Conservation (phyloP, 2,329 filamentous ascomycete genomes). For the Madurella mycetomatis region DNA sequence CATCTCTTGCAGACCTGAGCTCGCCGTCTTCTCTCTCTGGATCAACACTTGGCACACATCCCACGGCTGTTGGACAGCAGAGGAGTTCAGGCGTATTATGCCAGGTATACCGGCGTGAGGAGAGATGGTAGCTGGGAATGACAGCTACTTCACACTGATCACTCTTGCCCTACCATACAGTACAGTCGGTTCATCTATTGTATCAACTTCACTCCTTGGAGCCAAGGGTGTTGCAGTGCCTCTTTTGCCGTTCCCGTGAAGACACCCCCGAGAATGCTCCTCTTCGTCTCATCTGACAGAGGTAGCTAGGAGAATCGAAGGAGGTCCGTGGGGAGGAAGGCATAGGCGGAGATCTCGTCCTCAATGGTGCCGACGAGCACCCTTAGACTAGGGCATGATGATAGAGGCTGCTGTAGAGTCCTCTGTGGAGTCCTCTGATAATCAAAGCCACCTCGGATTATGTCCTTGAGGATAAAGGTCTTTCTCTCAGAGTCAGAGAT, state of each 20-base stretch:
- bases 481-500: no score
- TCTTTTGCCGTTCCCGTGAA: slow-evolving; percentile 22
- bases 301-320: slow-evolving; percentile 3
- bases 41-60: no score
- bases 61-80: no score
- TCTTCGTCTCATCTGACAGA: slow-evolving; percentile 4
- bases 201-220: no score
- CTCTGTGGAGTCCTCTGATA: slow-evolving; percentile 30
- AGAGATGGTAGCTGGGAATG: no score
- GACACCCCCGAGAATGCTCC: slow-evolving; percentile 6
- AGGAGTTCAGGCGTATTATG: no score
- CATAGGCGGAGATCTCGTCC: slow-evolving; percentile 17
- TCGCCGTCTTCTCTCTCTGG: no score
- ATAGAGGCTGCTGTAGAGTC: slow-evolving; percentile 26
- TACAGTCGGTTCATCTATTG: no score
- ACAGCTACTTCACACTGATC: no score
- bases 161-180: no score
- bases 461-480: slow-evolving; percentile 21
- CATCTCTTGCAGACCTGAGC: no score
- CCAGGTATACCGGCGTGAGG: no score
- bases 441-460: slow-evolving; percentile 30
- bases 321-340: slow-evolving; percentile 10
- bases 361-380: slow-evolving; percentile 24
- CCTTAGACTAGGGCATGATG: slow-evolving; percentile 27
- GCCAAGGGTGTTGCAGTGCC: slow-evolving; percentile 11